These are phyloP conservation scores for Exophiala spinifera DNA, from an alignment of 2,329 filamentous ascomycete species.

Conservation along the genomic window DNA sequence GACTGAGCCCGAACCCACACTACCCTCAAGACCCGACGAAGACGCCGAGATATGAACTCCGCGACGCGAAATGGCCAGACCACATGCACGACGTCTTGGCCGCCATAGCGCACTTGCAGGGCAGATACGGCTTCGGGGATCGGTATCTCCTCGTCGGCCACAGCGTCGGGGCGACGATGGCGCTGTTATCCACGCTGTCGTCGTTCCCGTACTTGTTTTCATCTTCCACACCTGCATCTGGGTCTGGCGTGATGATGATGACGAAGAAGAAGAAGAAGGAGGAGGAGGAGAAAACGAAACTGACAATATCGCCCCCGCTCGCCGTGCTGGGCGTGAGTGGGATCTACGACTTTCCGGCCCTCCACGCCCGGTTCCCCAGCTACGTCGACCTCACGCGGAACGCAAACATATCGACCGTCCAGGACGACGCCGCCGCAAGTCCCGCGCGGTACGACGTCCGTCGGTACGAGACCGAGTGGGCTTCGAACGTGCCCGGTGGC, in stretches of 20 bases:
- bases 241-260: no score
- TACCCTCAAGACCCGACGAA: slow-evolving; percentile 36
- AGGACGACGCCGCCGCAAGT: slow-evolving; percentile 39
- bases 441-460: slow-evolving; percentile 35
- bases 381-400: slow-evolving; percentile 42
- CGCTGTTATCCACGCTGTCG: slow-evolving; percentile 44
- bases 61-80: slow-evolving; percentile 43
- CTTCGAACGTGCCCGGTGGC: no score
- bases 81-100: slow-evolving; percentile 43
- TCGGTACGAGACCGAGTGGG: slow-evolving; percentile 28
- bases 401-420: slow-evolving; percentile 39
- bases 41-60: slow-evolving; percentile 33
- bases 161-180: slow-evolving; percentile 47
- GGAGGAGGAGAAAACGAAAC: no score
- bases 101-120: slow-evolving; percentile 42
- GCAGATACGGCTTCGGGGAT: slow-evolving; percentile 38
- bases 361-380: slow-evolving; percentile 37
- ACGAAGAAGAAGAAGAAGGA: no score
- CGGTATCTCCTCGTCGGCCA: slow-evolving; percentile 46
- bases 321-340: slow-evolving; percentile 44
- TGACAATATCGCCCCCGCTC: no score
- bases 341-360: slow-evolving; percentile 42
- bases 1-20: slow-evolving; percentile 42
- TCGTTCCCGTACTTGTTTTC: no score
- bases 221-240: no score